A percentile compares a stretch with the other conserved stretches of the same genome.
Conservation (phyloP, 352 stramenopile genomes). For the Paralagenidium karlingii region DNA sequence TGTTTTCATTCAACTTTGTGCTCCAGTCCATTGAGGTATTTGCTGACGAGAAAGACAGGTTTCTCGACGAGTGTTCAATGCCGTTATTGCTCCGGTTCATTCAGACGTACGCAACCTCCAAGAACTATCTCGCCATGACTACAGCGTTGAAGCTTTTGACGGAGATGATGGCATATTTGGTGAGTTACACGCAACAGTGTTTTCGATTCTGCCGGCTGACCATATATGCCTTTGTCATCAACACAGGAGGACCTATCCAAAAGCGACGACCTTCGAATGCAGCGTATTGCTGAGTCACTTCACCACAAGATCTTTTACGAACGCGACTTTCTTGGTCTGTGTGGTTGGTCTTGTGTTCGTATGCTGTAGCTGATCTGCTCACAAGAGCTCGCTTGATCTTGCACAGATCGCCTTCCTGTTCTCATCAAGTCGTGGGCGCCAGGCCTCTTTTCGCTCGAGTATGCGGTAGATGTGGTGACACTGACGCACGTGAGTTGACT, state of each 20-base stretch:
- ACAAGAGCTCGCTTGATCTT: neutral
- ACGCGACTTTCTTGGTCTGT: constrained; percentile 58
- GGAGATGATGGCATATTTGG: constrained; percentile 81
- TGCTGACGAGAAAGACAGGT: neutral
- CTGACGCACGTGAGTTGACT: constrained; percentile 56
- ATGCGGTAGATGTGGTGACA: constrained; percentile 71
- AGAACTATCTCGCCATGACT: constrained; percentile 77
- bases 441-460: constrained; percentile 41
- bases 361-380: too few relatives aligned
- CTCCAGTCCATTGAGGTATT: constrained; percentile 82
- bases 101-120: constrained; percentile 65
- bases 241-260: constrained; percentile 44
- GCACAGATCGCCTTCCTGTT: constrained; percentile 70
- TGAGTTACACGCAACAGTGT: too few relatives aligned
- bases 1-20: constrained; percentile 88
- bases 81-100: constrained; percentile 83
- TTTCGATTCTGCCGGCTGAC: constrained; percentile 3
- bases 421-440: constrained; percentile 70
- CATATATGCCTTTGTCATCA: constrained; percentile 1
- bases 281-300: constrained; percentile 70
- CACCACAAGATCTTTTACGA: constrained; percentile 86
- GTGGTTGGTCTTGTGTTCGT: neutral
- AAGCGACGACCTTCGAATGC: constrained; percentile 64
- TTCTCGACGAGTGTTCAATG: constrained; percentile 83
- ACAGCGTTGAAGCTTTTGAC: constrained; percentile 60